Evolutionary conservation across 139 green algal genomes (phyloP).

Genomic region (Pleodorina starrii): DNA sequence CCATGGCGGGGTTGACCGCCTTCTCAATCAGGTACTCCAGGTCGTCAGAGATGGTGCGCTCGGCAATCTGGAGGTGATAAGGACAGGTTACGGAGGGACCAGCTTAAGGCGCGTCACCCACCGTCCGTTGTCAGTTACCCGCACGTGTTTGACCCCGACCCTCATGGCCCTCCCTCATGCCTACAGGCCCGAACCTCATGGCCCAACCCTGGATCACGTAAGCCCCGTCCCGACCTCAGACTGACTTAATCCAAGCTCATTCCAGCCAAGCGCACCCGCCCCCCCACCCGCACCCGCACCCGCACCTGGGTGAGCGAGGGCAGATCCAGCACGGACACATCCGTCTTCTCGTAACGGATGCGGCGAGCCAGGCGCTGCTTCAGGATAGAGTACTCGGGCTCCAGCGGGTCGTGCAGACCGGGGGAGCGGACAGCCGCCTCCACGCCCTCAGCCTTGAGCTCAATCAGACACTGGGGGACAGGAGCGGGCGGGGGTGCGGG

Average conservation of each 20-base stretch:
- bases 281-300: background rate
- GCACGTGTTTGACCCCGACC: too few relatives aligned
- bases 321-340: constrained; percentile 67
- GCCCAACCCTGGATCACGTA: too few relatives aligned
- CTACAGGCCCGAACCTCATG: too few relatives aligned
- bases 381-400: constrained; percentile 91
- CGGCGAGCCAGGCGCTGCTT: constrained; percentile 86
- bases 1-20: constrained; percentile 80
- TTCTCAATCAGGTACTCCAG: constrained; percentile 88
- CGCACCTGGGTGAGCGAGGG: constrained; percentile 80
- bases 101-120: too few relatives aligned
- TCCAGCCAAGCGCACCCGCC: too few relatives aligned
- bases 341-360: constrained; percentile 67
- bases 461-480: constrained; percentile 37
- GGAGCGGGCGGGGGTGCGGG: too few relatives aligned
- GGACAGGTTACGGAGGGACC: too few relatives aligned
- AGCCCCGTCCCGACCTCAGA: too few relatives aligned
- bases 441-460: constrained; percentile 64
- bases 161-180: too few relatives aligned
- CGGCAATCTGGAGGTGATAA: constrained; percentile 56
- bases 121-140: too few relatives aligned
- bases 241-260: too few relatives aligned
- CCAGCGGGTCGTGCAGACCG: constrained; percentile 80
- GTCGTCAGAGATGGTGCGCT: constrained; percentile 87
- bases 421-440: constrained; percentile 54